Base-by-base conservation (phyloP, 257 asterid species). In the Solanum dulcamara region DNA sequence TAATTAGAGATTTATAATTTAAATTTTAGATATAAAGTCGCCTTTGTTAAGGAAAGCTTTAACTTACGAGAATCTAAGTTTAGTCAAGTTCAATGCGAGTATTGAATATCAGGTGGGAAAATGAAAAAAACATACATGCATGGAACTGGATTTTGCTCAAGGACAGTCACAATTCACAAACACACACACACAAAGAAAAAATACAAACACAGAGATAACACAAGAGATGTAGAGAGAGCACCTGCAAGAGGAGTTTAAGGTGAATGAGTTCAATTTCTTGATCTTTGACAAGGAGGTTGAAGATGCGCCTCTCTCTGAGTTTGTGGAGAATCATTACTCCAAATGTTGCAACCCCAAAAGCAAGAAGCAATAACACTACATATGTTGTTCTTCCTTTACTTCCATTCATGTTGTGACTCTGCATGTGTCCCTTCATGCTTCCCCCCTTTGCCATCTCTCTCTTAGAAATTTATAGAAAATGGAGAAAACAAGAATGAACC, bases 191-290 rank as follows among this genome's bases (percentile, higher is more conserved):
- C 10, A 64, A 57, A 10, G 6, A 10, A n/a, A n/a, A n/a, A n/a
- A 57, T 6, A 37, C 3, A 59, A 10, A 57, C 0, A 55, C n/a
- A 50, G 60, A 57, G 30, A 57, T 57, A n/a, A n/a, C n/a, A n/a
- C n/a, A n/a, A n/a, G n/a, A n/a, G n/a, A n/a, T n/a, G n/a, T 57
- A 22, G 83, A 57, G 24, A 9, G 40, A 3, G 35, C 17, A 91
- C 98, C 98, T 92, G 97, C 87, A 94, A 66, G 66, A 91, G 94
- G 68, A 86, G 88, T 53, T 90, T 92, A 70, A 94, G 94, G 64
- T 91, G 62, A 85, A 85, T 75, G 80, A 93, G 92, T 42, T 91
- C 89, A 35, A 20, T 83, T 50, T 93, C 90, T 84, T 89, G 94
- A 22, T 92, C 90, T 11, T 89, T 89, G 86, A 90, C 85, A 1